Conservation (phyloP, 2,329 filamentous ascomycete species). For the Xylaria sp. region DNA sequence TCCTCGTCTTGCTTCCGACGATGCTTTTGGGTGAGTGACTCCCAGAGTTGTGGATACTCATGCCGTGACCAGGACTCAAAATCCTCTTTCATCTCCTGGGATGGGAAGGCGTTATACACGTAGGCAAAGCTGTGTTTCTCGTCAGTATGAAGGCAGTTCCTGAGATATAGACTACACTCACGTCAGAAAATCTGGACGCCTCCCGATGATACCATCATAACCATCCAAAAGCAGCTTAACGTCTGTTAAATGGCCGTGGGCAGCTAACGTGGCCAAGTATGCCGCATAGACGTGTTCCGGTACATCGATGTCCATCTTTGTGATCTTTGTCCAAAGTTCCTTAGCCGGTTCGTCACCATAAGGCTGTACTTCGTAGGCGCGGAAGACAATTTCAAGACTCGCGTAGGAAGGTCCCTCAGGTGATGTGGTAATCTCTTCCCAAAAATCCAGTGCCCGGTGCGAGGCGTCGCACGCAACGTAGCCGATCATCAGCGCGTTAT, state of each 20-base stretch:
- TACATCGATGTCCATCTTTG: constrained; percentile 80
- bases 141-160: constrained; percentile 30
- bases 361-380: constrained; percentile 74
- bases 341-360: constrained; percentile 70
- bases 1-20: constrained; percentile 55
- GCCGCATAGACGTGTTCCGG: constrained; percentile 78
- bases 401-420: constrained; percentile 87
- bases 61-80: constrained; percentile 80
- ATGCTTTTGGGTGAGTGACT: constrained; percentile 67
- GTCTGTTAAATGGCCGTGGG: constrained; percentile 76
- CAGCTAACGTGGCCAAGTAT: constrained; percentile 81
- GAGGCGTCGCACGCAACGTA: constrained; percentile 77
- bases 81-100: constrained; percentile 71
- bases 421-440: constrained; percentile 84
- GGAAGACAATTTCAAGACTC: constrained; percentile 83
- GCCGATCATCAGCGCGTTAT: constrained; percentile 88
- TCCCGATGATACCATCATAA: constrained; percentile 71
- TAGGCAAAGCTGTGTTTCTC: constrained; percentile 67
- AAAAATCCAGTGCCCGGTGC: constrained; percentile 78
- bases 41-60: constrained; percentile 76
- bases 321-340: constrained; percentile 76
- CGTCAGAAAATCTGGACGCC: constrained; percentile 43
- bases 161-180: constrained; percentile 38
- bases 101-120: constrained; percentile 78
- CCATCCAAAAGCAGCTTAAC: constrained; percentile 73